These are phyloP conservation scores for Marasmius tenuissimus DNA, from an alignment of 1,284 basidiomycete species.

Conservation along the genomic window DNA sequence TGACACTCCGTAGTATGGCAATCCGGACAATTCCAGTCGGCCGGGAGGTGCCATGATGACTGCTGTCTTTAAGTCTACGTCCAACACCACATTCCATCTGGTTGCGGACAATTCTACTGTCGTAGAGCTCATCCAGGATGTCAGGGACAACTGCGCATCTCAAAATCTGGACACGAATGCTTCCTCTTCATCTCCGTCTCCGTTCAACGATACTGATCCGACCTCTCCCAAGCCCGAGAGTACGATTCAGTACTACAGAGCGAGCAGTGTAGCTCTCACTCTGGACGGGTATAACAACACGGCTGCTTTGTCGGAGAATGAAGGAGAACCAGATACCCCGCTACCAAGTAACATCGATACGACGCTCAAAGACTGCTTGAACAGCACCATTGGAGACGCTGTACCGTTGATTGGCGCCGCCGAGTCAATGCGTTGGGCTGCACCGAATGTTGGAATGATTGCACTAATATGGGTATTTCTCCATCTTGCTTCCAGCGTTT, in stretches of 20 bases:
- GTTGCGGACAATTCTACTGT: conserved; percentile 61
- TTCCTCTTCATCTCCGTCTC: conserved; percentile 25
- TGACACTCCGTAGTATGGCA: conserved; percentile 47
- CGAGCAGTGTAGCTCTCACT: conserved; percentile 52
- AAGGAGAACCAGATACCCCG: conserved; percentile 45
- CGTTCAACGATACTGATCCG: conserved; percentile 29
- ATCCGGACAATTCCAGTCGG: conserved; percentile 48
- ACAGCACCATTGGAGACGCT: conserved; percentile 53
- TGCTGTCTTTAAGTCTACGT: conserved; percentile 46
- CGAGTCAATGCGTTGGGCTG: background rate
- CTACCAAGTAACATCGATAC: conserved; percentile 45
- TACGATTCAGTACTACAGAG: conserved; percentile 59
- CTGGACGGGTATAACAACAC: conserved; percentile 70
- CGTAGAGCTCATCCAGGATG: conserved; percentile 44
- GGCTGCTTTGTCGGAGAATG: conserved; percentile 36
- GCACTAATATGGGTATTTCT: conserved; percentile 10
- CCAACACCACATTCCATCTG: conserved; percentile 52
- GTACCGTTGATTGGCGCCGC: conserved; percentile 41
- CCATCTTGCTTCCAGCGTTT: background rate
- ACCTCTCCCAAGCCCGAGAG: conserved; percentile 47
- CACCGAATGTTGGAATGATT: conserved; percentile 7
- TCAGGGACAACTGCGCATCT: conserved; percentile 20
- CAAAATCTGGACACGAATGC: background rate
- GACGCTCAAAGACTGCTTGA: conserved; percentile 51
- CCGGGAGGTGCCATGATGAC: conserved; percentile 57